These are phyloP conservation scores for Leptographium flavum DNA, from an alignment of 2,329 filamentous ascomycete genomes.

Conservation along the genomic window DNA sequence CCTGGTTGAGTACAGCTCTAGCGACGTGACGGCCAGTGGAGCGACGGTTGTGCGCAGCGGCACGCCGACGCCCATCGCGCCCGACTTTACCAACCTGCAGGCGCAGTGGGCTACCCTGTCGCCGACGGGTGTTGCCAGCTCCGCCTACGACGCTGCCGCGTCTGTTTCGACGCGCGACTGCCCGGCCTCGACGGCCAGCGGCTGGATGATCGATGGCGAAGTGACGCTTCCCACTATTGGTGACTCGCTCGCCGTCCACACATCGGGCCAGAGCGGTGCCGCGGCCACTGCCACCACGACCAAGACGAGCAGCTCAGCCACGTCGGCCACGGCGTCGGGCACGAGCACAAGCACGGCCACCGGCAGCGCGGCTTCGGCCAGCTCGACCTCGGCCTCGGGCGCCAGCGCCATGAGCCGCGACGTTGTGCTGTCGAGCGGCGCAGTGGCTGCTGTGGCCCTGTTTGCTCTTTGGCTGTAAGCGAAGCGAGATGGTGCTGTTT, in stretches of 20 bases:
- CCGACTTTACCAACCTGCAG: slow-evolving; percentile 69
- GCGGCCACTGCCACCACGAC: slow-evolving; percentile 15
- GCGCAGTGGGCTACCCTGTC: slow-evolving; percentile 59
- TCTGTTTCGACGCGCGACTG: slow-evolving; percentile 51
- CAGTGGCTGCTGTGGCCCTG: not conserved
- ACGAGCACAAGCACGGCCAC: slow-evolving; percentile 3
- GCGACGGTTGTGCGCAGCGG: slow-evolving; percentile 59
- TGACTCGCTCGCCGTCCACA: slow-evolving; percentile 17
- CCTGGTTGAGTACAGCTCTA: slow-evolving; percentile 58
- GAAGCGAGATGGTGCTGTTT: not conserved
- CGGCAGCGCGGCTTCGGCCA: not conserved
- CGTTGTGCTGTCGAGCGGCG: not conserved
- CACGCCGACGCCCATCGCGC: slow-evolving; percentile 55
- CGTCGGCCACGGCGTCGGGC: slow-evolving; percentile 13
- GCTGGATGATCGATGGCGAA: slow-evolving; percentile 61
- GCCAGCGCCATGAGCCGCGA: not conserved
- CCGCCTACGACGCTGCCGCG: slow-evolving; percentile 49
- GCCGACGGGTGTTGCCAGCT: slow-evolving; percentile 52
- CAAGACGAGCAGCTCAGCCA: slow-evolving; percentile 13
- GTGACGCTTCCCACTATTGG: slow-evolving; percentile 57
- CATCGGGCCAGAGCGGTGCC: not conserved
- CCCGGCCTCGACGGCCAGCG: slow-evolving; percentile 50
- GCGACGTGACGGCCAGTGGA: slow-evolving; percentile 47
- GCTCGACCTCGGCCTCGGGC: not conserved
- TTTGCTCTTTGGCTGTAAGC: slow-evolving; percentile 3